These are phyloP conservation scores for Croton setiger DNA, from an alignment of 441 rosid species.

Conservation along the genomic window DNA sequence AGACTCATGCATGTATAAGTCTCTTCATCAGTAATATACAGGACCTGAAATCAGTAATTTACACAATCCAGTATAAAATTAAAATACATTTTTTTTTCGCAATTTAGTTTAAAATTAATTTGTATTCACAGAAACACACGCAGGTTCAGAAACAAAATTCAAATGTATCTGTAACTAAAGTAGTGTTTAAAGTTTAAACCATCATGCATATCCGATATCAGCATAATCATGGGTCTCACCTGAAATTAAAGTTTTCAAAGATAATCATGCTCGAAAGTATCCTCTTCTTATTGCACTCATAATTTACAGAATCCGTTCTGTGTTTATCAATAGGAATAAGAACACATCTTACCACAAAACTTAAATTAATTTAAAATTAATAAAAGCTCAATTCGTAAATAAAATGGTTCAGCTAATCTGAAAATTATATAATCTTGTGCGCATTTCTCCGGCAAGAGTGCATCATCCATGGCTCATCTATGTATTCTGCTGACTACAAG, in stretches of 20 bases:
- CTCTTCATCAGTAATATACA: no score
- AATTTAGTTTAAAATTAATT: no score
- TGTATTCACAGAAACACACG: no score
- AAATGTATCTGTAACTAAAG: no score
- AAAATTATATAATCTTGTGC: background rate
- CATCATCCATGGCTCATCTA: background rate
- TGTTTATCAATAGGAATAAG: conserved; percentile 20
- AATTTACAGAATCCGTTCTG: conserved; percentile 29
- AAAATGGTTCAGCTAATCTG: conserved; percentile 20
- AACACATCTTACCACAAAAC: conserved; percentile 25
- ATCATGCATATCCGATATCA: no score
- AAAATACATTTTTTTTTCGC: no score
- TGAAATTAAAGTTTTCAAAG: background rate
- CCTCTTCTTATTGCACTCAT: conserved; percentile 12
- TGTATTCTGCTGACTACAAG: background rate
- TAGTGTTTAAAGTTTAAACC: no score
- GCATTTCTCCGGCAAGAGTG: background rate
- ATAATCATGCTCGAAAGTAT: conserved; percentile 18
- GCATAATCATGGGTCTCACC: background rate
- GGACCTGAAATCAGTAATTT: no score
- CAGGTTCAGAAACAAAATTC: no score
- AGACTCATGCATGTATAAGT: no score
- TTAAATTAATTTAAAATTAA: conserved; percentile 11
- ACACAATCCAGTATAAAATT: no score
- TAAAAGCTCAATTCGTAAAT: conserved; percentile 21